A percentile compares a stretch with the other conserved stretches of the same genome.
Conservation (phyloP, 805 yeast species). For the Barnettozyma sp. region DNA sequence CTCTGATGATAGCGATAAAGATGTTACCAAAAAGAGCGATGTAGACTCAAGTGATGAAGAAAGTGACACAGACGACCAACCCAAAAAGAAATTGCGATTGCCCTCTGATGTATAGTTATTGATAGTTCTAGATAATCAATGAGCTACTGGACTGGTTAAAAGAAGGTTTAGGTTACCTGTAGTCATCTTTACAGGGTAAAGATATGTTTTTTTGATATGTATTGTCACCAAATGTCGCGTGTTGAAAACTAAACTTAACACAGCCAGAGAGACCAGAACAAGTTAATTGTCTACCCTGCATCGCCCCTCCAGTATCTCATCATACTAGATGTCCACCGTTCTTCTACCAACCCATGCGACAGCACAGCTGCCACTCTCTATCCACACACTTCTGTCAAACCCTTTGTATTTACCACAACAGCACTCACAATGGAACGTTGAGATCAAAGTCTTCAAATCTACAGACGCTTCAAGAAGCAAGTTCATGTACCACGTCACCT, state of each 20-base stretch:
- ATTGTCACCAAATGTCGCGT: too few species aligned
- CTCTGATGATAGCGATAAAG: conserved; percentile 11
- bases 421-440: conserved; percentile 64
- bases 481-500: conserved; percentile 11
- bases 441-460: conserved; percentile 61
- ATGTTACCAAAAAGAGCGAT: conserved; percentile 6
- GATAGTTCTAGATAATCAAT: too few species aligned
- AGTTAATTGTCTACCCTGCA: too few species aligned
- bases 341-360: conserved; percentile 5
- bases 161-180: too few species aligned
- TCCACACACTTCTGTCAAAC: not conserved
- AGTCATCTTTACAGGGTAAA: too few species aligned
- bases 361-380: conserved; percentile 1
- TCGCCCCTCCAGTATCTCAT: too few species aligned
- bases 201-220: too few species aligned
- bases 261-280: not conserved
- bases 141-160: too few species aligned
- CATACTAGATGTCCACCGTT: conserved; percentile 2
- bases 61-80: conserved; percentile 5
- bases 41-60: conserved; percentile 7
- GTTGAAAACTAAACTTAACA: not conserved
- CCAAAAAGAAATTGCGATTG: conserved; percentile 13
- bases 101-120: not conserved
- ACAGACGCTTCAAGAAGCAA: conserved; percentile 32
- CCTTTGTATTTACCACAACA: conserved; percentile 5